Conservation (phyloP, 352 stramenopile species). For the Poterioochromonas sp. region DNA sequence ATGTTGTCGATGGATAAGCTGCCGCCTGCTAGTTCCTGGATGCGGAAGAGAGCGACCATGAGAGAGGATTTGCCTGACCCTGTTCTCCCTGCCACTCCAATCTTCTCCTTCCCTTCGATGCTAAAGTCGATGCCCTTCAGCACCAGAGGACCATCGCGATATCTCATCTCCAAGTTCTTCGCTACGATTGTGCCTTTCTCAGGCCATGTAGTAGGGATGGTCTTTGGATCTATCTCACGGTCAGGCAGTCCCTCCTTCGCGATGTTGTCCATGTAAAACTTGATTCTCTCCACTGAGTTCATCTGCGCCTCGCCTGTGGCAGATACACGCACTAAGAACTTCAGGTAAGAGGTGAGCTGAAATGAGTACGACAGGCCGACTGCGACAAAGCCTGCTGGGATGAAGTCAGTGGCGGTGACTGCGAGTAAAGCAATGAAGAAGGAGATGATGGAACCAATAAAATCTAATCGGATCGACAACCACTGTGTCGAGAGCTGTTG, state of each 20-base stretch:
- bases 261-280: background rate
- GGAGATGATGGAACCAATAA: background rate
- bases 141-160: slow-evolving; percentile 19
- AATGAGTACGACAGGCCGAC: slow-evolving; percentile 3
- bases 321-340: background rate
- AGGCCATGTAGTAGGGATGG: background rate
- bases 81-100: slow-evolving; percentile 72
- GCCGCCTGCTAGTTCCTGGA: slow-evolving; percentile 54
- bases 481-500: slow-evolving; percentile 56
- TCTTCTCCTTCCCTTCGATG: slow-evolving; percentile 53
- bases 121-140: slow-evolving; percentile 37
- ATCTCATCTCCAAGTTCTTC: background rate
- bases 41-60: slow-evolving; percentile 69
- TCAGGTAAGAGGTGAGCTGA: background rate
- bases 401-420: background rate
- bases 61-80: slow-evolving; percentile 70
- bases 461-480: slow-evolving; percentile 54
- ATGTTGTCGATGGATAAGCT: slow-evolving; percentile 75
- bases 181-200: background rate
- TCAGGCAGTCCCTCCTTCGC: background rate
- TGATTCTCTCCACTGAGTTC: background rate
- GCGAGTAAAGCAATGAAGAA: slow-evolving; percentile 24
- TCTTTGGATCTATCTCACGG: background rate
- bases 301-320: background rate
- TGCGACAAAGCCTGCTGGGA: background rate